Evolutionary conservation across 768 basidiomycete genomes (phyloP), one percentile per base, ranked within the genome.

Genomic region (Pulveroboletus frians): DNA sequence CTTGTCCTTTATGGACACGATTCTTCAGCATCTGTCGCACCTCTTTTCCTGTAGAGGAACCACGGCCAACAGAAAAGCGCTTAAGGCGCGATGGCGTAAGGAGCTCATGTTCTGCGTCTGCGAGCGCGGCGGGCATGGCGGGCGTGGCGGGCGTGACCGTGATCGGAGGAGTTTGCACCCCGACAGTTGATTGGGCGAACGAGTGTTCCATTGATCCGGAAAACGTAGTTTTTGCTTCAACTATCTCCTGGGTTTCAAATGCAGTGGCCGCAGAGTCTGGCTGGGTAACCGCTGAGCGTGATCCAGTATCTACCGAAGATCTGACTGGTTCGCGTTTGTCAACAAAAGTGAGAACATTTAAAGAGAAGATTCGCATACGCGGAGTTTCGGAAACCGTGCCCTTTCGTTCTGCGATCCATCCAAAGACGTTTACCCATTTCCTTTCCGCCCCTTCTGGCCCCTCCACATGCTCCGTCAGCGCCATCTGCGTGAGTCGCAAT

Each of bases 391-490:
- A 56, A 26, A 46, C 48, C 0, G 58, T 57, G 32, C 72, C 74
- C 21, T 71, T 75, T 57, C 74, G 72, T 49, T 83, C 84, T 0
- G 92, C 84, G 60, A 92, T 84, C 87, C 88, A 96, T 5, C 78
- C 71, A 65, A 94, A 95, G 8, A 92, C 76, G 23, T 92, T 90
- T 14, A 92, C 72, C 80, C 92, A 93, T 49, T 81, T 83, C 15
- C 72, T 69, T 53, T 87, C 84, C 0, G 92, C 93, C 35, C 82
- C 80, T 58, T 94, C 91, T 0, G 92, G 77, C 0, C 96, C 95
- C 32, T 92, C 85, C 15, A 88, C 77, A 31, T 84, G 78, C 68
- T 98, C 96, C 15, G 78, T 76, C 42, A 97, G 70, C 6, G 84
- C 81, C 41, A 86, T 82, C 61, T 89, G 84, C 0, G 92, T 88